Evolutionary conservation across 352 stramenopile species (phyloP), one percentile per base, ranked within the genome.

Genomic region (Globisporangium rhizosaccharum): DNA sequence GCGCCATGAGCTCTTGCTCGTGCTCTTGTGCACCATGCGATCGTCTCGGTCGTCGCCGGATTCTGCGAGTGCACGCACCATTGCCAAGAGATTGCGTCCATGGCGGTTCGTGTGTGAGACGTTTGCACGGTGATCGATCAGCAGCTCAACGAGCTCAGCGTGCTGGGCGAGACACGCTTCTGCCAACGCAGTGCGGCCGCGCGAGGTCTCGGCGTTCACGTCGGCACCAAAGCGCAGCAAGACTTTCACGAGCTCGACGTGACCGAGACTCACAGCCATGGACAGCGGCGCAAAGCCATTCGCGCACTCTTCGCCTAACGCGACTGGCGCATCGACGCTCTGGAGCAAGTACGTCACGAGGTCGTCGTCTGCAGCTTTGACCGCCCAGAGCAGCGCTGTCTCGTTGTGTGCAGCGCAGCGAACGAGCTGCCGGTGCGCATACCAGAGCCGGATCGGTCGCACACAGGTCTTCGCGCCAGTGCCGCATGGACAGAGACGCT

Each of bases 271-370:
- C 33, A 68, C 63, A 1, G 80, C 79, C 5, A 87, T 66, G 9
- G 66, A 55, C n/a, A 93, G 49, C 9, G 84, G 76, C 2, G 76
- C 73, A 59, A 88, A 90, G 0, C 84, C 84, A 47, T 87, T 90
- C 1, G 70, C 56, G 41, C 87, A 90, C 59, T 93, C 82, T 18
- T 67, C 66, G 36, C 88, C 73, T 2, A 90, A 59, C 10, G 70
- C 69, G 5, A 61, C 50, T 0, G 20, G 56, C 1, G 56, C 59
- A 1, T 71, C 70, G 2, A 90, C 59, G 18, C 61, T 76, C 36
- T 84, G 69, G 8, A 91, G 51, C 11, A 93, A 79, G 65, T 88
- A 88, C 5, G 63, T 69, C 18, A 76, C 71, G 20, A 91, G 63
- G 25, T 91, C 82, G 2, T 88, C 48, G 53, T 93, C 84, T 1